Evolutionary conservation across 805 yeast genomes (phyloP), one percentile per base, ranked within the genome.

Genomic region (Saturnispora saitoi): DNA sequence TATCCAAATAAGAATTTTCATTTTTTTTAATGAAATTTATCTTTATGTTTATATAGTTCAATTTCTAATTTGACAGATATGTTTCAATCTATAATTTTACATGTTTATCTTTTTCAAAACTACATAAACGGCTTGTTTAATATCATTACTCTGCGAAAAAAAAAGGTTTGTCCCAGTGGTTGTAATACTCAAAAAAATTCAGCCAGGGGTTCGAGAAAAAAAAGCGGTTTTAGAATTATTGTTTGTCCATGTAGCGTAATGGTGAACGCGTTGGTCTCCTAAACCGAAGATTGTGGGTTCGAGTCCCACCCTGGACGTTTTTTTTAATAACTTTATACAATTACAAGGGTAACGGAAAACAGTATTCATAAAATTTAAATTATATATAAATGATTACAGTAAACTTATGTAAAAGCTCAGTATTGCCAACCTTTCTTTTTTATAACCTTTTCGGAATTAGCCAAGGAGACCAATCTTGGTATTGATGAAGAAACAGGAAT

Each of bases 231-330:
- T n/a, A n/a, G n/a, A n/a, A 14, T 28, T 32, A 26, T 17, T 30
- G 36, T n/a, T 36, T 29, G 48, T 53, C 53, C 47, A 53, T 50
- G 51, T 53, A 51, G 55, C 55, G 53, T 53, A 53, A 53, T 53
- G 55, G 55, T 53, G 53, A 53, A 50, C 53, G 55, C 55, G 55
- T 53, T 52, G 51, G 53, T 50, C 55, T 53, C 51, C 55, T 52
- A 52, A 53, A 50, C 53, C 51, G 55, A 53, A 53, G 55, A 53
- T 53, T 53, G 53, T 50, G 51, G 55, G 55, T 53, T 53, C 55
- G 55, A 53, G 55, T 53, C 55, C 55, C 48, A 40, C 48, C 48
- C 48, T 46, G 48, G 44, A 46, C 48, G 48, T 17, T 15, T 40
- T 46, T 43, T 39, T 34, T 36, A 7, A 17, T 3, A 4, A 20